Conservation (phyloP, 768 basidiomycete genomes). For the Rhizopogon salebrosus region DNA sequence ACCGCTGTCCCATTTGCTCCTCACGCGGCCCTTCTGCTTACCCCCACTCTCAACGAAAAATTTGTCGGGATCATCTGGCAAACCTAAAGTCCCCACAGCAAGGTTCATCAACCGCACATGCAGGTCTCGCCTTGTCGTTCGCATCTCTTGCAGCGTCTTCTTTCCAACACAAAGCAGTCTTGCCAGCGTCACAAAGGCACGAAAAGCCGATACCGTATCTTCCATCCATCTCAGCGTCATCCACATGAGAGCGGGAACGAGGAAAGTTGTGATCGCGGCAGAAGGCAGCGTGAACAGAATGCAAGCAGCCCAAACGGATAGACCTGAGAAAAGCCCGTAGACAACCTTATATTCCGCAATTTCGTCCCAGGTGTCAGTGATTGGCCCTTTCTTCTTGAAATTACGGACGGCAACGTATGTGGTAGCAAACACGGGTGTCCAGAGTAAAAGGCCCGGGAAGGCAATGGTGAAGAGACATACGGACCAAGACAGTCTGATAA, state of each 20-base stretch:
- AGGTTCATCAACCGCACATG: constrained; percentile 64
- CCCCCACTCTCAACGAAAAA: constrained; percentile 58
- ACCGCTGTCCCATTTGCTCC: constrained; percentile 60
- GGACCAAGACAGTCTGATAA: constrained; percentile 62
- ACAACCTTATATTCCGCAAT: constrained; percentile 87
- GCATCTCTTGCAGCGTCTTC: constrained; percentile 47
- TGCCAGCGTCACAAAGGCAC: constrained; percentile 61
- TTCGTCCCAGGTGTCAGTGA: constrained; percentile 86
- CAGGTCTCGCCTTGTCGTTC: constrained; percentile 48
- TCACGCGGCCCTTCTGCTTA: constrained; percentile 66
- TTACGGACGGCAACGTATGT: constrained; percentile 67
- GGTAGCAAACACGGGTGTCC: constrained; percentile 73
- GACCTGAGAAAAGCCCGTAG: constrained; percentile 72
- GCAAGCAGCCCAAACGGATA: constrained; percentile 57
- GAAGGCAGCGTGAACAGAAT: constrained; percentile 60
- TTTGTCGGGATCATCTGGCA: constrained; percentile 66
- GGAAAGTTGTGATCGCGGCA: constrained; percentile 47
- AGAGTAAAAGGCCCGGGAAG: constrained; percentile 73
- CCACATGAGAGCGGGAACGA: constrained; percentile 82
- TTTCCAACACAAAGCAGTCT: constrained; percentile 62
- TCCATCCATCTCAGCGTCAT: constrained; percentile 86
- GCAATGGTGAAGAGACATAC: constrained; percentile 58
- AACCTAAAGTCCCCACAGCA: constrained; percentile 49
- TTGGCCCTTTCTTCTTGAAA: constrained; percentile 77
- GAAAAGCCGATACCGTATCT: constrained; percentile 73